Evolutionary conservation across 108 stramenopile species (phyloP), one percentile per base, ranked within the genome.

Genomic region (Seminavis robusta): DNA sequence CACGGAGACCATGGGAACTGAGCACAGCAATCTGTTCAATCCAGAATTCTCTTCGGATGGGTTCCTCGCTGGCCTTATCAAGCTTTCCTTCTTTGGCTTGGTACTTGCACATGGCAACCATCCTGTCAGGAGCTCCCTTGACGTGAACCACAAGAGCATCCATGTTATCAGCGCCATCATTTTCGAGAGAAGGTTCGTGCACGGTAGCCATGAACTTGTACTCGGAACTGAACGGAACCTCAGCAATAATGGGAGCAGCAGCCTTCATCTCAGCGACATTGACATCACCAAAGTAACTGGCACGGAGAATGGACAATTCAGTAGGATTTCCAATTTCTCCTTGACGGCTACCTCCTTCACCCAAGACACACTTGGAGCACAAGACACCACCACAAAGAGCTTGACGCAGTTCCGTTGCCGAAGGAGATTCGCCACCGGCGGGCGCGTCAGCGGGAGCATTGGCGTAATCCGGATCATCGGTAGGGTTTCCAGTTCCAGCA

Each of bases 51-150:
- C 51, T 56, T 20, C 86, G 56, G 41, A 68, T 59, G 26, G 67
- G 68, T 67, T 83, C 82, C 0, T 80, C 61, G 36, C 62, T 60
- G 39, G 65, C 59, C 26, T 62, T 56, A 23, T 56, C 65, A 27
- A 47, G 61, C 40, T 48, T 58, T 44, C 30, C 83, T 65, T 24
- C 78, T 46, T 63, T 83, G 76, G 50, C 69, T 71, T 70, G 80
- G 59, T 46, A 57, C 34, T 43, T 65, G 64, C 78, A 92, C 86
- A 75, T 52, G 36, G 61, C 63, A 46, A 96, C 56, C 68, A 96
- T 80, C 16, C 81, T 61, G 54, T 94, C 93, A n/a, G 93, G 95
- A 8, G 94, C 95, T 43, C 95, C 96, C 86, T 97, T 97, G 55
- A 95, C 83, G 58, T 84, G 76, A 23, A 90, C 79, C 20, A 77